Base-by-base conservation (phyloP, 768 basidiomycete genomes). In the Leccinum boreale region DNA sequence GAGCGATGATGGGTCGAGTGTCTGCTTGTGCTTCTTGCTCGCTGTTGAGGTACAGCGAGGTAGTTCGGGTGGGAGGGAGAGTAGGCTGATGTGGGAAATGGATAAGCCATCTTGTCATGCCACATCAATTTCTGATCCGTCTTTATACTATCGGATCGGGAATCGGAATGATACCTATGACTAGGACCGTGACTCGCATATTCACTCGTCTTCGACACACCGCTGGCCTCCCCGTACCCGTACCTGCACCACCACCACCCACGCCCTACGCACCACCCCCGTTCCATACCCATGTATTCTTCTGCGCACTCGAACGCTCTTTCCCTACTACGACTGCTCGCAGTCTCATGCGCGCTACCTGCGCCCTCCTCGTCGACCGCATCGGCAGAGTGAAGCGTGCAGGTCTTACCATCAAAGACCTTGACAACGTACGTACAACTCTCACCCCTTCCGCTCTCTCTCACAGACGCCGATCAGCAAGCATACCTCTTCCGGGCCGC, bases 401-500 rank as follows among this genome's bases (percentile, higher is more conserved):
- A 58, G 90, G 85, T 7, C 74, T 94, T 65, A 83, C 85, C 15
- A 73, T 78, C 15, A 90, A 93, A 72, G 92, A 94, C 69, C 70
- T 92, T 44, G 91, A 92, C 67, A 92, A 91, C 70, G 91, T 92
- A 70, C 54, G 87, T 67, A 8, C 44, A 1, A 21, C 0, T 28
- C 42, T 17, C 33, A 15, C 1, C 21, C 9, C 0, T 1, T 33
- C n/a, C 45, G 3, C 31, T 7, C 28, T 1, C 24, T 3, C 6
- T 52, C 46, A 45, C 56, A 39, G 21, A 53, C 49, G 0, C 23
- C 28, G 31, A 21, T 3, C 66, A 97, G 93, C 92, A 95, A 87
- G 94, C 94, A 17, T 98, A 98, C 71, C 78, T 98, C 31, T 97
- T 97, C 73, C 86, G 88, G 48, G 97, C 97, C 19, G 97, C 96